phyloP scores from a whole-genome alignment of 2,329 filamentous ascomycete genomes.

The Xylaria sp. region DNA sequence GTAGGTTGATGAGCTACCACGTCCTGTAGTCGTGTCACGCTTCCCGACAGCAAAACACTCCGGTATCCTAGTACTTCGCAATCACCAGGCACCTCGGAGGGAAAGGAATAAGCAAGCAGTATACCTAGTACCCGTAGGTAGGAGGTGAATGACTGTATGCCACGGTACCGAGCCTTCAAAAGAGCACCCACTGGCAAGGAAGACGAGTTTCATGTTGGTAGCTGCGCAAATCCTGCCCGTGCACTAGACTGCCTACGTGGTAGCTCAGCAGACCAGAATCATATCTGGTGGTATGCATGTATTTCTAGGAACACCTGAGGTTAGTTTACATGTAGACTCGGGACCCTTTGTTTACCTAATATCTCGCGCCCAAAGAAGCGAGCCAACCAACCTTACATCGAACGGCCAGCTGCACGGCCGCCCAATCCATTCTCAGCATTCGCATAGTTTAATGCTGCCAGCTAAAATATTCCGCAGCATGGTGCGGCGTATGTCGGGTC shows the following conservation, averaged over 20 bases:
- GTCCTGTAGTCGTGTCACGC: background rate
- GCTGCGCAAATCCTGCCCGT: constrained; percentile 15
- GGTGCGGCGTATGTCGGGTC: constrained; percentile 8
- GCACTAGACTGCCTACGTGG: background rate
- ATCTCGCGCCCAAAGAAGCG: constrained; percentile 16
- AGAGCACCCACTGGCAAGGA: constrained; percentile 1
- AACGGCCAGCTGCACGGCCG: constrained; percentile 23
- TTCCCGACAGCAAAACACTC: background rate
- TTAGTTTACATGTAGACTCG: background rate
- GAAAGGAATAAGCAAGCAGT: constrained; percentile 6
- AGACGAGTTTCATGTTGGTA: constrained; percentile 23
- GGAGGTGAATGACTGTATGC: background rate
- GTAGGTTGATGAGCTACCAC: background rate
- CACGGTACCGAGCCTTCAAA: constrained; percentile 10
- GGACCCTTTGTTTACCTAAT: background rate
- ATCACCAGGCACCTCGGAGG: background rate
- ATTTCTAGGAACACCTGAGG: background rate
- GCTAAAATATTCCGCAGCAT: constrained; percentile 1
- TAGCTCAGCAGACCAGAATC: constrained; percentile 14
- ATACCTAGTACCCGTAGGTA: too few species aligned
- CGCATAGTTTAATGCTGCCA: constrained; percentile 5
- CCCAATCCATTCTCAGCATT: constrained; percentile 30
- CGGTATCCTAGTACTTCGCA: background rate
- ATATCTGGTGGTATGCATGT: background rate
- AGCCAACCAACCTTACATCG: background rate